Evolutionary conservation across 257 asterid genomes (phyloP).

Genomic region (Nemophila menziesii): DNA sequence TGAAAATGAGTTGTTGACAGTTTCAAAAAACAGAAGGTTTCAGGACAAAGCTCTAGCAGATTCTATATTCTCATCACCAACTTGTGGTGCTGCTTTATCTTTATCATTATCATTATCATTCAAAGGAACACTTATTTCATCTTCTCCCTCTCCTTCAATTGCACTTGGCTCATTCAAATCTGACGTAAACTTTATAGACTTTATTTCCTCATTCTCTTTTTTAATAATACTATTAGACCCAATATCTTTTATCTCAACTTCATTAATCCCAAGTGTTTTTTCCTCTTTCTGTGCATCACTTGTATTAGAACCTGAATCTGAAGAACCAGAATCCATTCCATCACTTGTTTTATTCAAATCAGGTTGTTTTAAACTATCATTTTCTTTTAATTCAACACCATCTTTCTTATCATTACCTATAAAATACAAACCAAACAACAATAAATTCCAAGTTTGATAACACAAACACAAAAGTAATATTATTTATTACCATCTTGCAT

Average conservation of each 20-base stretch:
- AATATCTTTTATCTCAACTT: not conserved
- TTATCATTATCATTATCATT: slow-evolving; percentile 6
- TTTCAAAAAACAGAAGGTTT: not conserved
- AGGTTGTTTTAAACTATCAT: slow-evolving; percentile 17
- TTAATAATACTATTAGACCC: slow-evolving; percentile 5
- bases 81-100: not conserved
- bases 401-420: slow-evolving; percentile 27
- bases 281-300: not conserved
- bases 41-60: not conserved
- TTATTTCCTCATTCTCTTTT: not conserved
- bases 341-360: slow-evolving; percentile 22
- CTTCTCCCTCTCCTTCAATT: slow-evolving; percentile 7
- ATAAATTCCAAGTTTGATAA: slow-evolving; percentile 9
- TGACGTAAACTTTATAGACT: slow-evolving; percentile 4
- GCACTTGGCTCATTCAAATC: slow-evolving; percentile 10
- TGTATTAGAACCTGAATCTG: slow-evolving; percentile 5
- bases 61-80: not conserved
- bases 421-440: slow-evolving; percentile 6
- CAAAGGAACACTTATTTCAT: slow-evolving; percentile 1
- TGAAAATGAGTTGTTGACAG: no score
- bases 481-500: slow-evolving; percentile 31
- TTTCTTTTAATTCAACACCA: slow-evolving; percentile 17
- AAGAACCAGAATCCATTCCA: slow-evolving; percentile 6
- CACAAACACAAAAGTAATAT: slow-evolving; percentile 2
- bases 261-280: slow-evolving; percentile 1